Percentiles rank a stretch among this genome's conserved stretches.
phyloP scores from a whole-genome alignment of 805 yeast genomes.

The Saccharomycopsis selenospora region DNA sequence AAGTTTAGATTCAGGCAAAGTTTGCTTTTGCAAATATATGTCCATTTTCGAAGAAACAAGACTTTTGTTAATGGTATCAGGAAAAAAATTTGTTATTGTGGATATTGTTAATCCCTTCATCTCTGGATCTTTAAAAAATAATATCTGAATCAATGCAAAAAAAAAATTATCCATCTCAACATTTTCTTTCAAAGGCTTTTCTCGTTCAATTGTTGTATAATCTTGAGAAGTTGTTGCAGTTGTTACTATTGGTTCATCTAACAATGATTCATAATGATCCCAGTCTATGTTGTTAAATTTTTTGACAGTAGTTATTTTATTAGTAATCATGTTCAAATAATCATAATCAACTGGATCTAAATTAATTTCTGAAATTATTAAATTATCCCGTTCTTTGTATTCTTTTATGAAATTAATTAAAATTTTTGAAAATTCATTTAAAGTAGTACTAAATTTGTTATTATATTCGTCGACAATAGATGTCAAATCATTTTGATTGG shows the following conservation, averaged over 20 bases:
- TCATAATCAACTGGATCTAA: constrained; percentile 20
- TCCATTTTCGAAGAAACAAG: constrained; percentile 2
- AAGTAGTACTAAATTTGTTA: background rate
- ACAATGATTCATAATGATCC: background rate
- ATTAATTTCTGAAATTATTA: constrained; percentile 11
- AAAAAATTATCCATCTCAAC: constrained; percentile 2
- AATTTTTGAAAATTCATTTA: background rate
- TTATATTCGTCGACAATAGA: background rate
- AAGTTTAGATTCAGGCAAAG: background rate
- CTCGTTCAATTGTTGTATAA: background rate
- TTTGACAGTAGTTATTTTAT: background rate
- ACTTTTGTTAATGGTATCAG: background rate
- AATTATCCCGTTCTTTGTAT: background rate
- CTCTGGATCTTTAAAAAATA: constrained; percentile 10
- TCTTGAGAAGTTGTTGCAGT: background rate
- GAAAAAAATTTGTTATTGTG: constrained; percentile 5
- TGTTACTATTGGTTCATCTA: background rate
- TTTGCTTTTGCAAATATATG: constrained; percentile 2
- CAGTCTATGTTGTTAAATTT: background rate
- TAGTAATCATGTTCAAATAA: constrained; percentile 10
- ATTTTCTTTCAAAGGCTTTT: constrained; percentile 8
- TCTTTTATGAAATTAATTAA: background rate
- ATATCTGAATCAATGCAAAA: background rate
- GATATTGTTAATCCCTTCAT: constrained; percentile 6
- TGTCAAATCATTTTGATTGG: background rate